Base-by-base conservation (phyloP, 1,139 yeast genomes). In the Hyphopichia pseudoburtonii region DNA sequence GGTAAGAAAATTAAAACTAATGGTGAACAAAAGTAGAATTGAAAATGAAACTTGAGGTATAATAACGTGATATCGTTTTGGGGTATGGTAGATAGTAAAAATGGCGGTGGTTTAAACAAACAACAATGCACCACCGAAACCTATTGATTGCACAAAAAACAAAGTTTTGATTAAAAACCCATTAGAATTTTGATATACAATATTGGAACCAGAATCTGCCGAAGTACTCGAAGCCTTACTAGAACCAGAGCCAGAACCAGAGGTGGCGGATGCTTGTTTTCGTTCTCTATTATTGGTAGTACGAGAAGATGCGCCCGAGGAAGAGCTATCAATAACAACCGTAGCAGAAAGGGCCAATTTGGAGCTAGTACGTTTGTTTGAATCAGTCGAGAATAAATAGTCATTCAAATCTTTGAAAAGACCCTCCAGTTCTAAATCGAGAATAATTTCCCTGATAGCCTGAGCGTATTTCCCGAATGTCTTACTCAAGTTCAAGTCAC, bases 371-470 rank as follows among this genome's bases (percentile, higher is more conserved):
- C 26, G 19, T n/a, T 21, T 33, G 16, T 32, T 25, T n/a, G 28
- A 26, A 23, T 18, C 33, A 6, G 40, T 27, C 2, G 14, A 15
- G 57, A 69, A 71, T 5, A 71, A 48, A 33, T 57, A 60, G 33
- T 55, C 40, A 47, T 71, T 71, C 54, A 71, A 65, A 37, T 66
- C 61, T 14, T 48, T 60, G 44, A 71, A 71, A 16, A 69, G 52
- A 3, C 77, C 77, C 35, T 56, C 61, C 25, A 52, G 44, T 47
- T 71, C 73, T 31, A 70, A 60, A 33, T 63, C 72, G 3, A 37
- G 38, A 28, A 68, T 40, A 17, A 70, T 63, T 9, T 48, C 55
- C 36, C 47, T 51, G 18, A 69, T 38, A 3, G 73, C 73, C 5
- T 52, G 52, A 10, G 57, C 38, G 46, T 70, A 71, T 43, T 62